These are phyloP conservation scores for Boletus insuetus DNA, from an alignment of 768 basidiomycete genomes.

Conservation along the genomic window DNA sequence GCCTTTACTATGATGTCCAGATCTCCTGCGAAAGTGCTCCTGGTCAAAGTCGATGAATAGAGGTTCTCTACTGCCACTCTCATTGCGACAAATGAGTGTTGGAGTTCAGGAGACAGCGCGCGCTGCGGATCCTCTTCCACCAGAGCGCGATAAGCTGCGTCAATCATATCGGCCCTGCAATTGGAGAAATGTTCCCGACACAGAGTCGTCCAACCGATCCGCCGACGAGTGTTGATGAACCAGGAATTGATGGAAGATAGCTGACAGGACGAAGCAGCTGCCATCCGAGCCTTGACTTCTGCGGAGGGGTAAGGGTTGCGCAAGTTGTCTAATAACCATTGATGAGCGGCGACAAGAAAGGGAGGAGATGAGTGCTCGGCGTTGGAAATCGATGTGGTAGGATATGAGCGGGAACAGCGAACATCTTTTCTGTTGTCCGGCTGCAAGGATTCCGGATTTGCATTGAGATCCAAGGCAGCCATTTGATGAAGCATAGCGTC, in stretches of 20 bases:
- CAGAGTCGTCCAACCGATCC: constrained; percentile 51
- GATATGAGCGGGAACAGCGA: background rate
- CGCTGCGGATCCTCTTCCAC: constrained; percentile 19
- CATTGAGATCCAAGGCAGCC: background rate
- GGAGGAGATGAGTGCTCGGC: background rate
- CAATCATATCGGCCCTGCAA: constrained; percentile 25
- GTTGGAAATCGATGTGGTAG: background rate
- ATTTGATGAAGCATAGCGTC: constrained; percentile 6
- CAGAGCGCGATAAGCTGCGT: constrained; percentile 29
- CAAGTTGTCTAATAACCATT: constrained; percentile 45
- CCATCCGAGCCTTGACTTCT: constrained; percentile 22
- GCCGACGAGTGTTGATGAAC: constrained; percentile 47
- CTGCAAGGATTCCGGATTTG: background rate
- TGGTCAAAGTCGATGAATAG: constrained; percentile 26
- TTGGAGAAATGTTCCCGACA: constrained; percentile 31
- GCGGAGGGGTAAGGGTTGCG: constrained; percentile 51
- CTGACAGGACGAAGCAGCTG: constrained; percentile 22
- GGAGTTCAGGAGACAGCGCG: constrained; percentile 13
- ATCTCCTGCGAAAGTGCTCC: constrained; percentile 29
- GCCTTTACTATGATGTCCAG: constrained; percentile 31
- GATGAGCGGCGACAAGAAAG: constrained; percentile 21
- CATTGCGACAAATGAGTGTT: constrained; percentile 29
- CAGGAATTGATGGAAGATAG: constrained; percentile 39
- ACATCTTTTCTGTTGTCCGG: background rate
- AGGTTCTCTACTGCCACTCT: constrained; percentile 31